A percentile compares a stretch with the other conserved stretches of the same genome.
phyloP scores from a whole-genome alignment of 2,329 filamentous ascomycete species.

The Hypoxylon sp. region DNA sequence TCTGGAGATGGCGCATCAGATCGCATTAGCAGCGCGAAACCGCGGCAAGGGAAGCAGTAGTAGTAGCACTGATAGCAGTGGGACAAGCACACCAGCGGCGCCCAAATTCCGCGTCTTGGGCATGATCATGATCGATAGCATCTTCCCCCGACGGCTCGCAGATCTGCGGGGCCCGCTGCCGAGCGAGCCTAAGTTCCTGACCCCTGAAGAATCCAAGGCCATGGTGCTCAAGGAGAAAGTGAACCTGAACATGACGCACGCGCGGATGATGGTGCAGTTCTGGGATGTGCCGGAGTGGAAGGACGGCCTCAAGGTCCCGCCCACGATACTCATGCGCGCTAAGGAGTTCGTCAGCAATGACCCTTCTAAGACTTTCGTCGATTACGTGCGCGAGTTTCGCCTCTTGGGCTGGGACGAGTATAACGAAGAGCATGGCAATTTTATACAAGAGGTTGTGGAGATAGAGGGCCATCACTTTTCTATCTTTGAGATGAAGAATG shows the following conservation, averaged over 20 bases:
- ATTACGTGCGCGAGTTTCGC: conserved; percentile 60
- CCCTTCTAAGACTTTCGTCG: conserved; percentile 56
- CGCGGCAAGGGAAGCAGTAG: conserved; percentile 23
- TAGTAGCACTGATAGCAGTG: conserved; percentile 5
- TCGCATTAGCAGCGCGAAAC: conserved; percentile 55
- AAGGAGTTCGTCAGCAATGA: conserved; percentile 57
- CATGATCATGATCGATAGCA: conserved; percentile 68
- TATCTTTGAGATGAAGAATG: conserved; percentile 52
- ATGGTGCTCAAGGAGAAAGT: conserved; percentile 54
- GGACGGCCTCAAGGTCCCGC: conserved; percentile 53
- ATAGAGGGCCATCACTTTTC: conserved; percentile 67
- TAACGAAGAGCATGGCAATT: conserved; percentile 52
- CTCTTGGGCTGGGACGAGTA: conserved; percentile 67
- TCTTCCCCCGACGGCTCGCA: conserved; percentile 55
- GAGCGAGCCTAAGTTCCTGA: conserved; percentile 50
- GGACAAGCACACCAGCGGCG: conserved; percentile 6
- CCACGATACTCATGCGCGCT: conserved; percentile 63
- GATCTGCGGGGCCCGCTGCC: conserved; percentile 39
- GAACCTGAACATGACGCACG: conserved; percentile 54
- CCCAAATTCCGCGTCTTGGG: conserved; percentile 61
- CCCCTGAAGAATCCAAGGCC: conserved; percentile 49
- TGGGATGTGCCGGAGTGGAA: conserved; percentile 51
- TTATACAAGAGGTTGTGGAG: conserved; percentile 63
- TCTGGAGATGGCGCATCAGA: conserved; percentile 64
- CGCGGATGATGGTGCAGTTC: conserved; percentile 50